Evolutionary conservation across 352 stramenopile species (phyloP).

Genomic region (Blastocystis sp.): DNA sequence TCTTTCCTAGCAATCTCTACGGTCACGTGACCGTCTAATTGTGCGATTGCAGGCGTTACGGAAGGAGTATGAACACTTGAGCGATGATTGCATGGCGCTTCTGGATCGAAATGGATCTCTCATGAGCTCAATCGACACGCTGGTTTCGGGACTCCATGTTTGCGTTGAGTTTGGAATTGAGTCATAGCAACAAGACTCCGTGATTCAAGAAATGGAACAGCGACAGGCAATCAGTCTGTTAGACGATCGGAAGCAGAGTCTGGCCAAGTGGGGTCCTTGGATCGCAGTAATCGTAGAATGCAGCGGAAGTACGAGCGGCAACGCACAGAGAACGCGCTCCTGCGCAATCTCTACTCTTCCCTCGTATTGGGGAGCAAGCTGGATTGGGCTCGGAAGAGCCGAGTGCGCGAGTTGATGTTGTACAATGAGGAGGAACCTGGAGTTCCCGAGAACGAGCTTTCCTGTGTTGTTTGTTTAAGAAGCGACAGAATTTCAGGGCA

Average conservation of each 20-base stretch:
- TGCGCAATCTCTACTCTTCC: conserved; percentile 36
- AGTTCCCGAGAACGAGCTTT: conserved; percentile 33
- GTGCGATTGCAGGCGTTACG: background rate
- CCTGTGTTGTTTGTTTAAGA: background rate
- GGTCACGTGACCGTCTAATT: background rate
- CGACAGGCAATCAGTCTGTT: background rate
- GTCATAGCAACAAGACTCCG: background rate
- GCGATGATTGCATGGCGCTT: background rate
- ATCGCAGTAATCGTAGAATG: background rate
- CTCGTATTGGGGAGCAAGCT: conserved; percentile 1
- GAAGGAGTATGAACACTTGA: conserved; percentile 4
- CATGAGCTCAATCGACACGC: background rate
- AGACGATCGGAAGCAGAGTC: background rate
- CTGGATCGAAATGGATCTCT: background rate
- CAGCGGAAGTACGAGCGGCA: conserved; percentile 28
- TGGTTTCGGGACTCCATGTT: background rate
- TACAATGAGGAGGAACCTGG: background rate
- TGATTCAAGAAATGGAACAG: conserved; percentile 25
- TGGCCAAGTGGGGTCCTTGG: background rate
- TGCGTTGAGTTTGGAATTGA: background rate
- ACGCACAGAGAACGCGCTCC: background rate
- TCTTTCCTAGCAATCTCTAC: background rate
- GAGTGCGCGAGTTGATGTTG: conserved; percentile 28
- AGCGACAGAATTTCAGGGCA: background rate
- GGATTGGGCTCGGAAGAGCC: conserved; percentile 17